Base-by-base conservation (phyloP, 176 grass and related monocot species). In the Triticum timopheevii region DNA sequence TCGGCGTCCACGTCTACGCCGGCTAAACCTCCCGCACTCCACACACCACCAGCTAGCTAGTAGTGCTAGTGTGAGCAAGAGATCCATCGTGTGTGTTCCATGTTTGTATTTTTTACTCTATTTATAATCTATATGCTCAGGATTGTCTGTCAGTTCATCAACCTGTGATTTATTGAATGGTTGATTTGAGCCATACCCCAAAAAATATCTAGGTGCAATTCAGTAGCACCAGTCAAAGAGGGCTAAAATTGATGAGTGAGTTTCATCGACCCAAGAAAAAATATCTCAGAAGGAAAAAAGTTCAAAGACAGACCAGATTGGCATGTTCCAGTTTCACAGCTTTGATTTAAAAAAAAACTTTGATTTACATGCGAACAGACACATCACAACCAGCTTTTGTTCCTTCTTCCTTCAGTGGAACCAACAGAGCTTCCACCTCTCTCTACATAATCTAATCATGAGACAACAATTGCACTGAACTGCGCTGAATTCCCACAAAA, bases 1-100 rank as follows among this genome's bases (percentile, higher is more conserved):
- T 91, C 81, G 59, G 49, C 2, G 68, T 91, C 22, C 81, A 87
- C 76, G 33, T 88, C 81, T 62, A 67, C 68, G 13, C 71, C 78
- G 70, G 63, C 8, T 89, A 81, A 9, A 9, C 39, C 50, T 19
- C 45, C 13, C 0, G 4, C 45, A 0, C 45, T 1, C 6, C 0
- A 13, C 52, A 19, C 8, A 7, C 6, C 2, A 20, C 16, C 10
- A 19, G 13, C 15, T 54, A 49, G 11, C 44, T 13, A 10, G 44
- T 52, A 52, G 49, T 17, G 15, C 47, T 50, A 5, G 13, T 13
- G 44, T 16, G 16, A 50, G 47, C 15, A 52, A 52, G 49, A 52
- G 15, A 52, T 52, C 15, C 49, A 56, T 8, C 19, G 0, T 58
- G 54, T 22, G 54, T 22, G 54, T 3, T 9, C 54, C 6, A 59